A percentile compares a stretch with the other conserved stretches of the same genome.
Evolutionary conservation across 352 stramenopile species (phyloP).

Genomic region (Paralagenidium karlingii): DNA sequence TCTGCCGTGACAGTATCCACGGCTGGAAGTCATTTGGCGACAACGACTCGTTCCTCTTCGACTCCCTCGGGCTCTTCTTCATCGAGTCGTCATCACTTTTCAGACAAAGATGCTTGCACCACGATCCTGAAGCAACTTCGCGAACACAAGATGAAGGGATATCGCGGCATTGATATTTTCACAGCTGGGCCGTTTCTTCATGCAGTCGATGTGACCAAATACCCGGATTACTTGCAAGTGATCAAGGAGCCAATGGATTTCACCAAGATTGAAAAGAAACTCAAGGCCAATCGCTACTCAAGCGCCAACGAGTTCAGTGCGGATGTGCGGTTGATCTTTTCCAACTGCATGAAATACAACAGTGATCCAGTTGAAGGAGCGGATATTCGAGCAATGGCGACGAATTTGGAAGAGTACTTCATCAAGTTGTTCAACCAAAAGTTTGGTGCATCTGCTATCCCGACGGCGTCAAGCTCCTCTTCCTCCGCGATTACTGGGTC

Average conservation of each 20-base stretch:
- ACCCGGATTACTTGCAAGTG: conserved; percentile 69
- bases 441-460: conserved; percentile 15
- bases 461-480: not conserved
- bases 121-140: conserved; percentile 60
- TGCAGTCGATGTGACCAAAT: conserved; percentile 78
- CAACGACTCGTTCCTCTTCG: too few relatives aligned
- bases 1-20: not conserved
- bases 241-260: conserved; percentile 81
- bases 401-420: conserved; percentile 70
- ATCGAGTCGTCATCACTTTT: conserved; percentile 12
- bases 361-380: conserved; percentile 74
- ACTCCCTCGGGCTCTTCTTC: too few relatives aligned
- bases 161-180: conserved; percentile 66
- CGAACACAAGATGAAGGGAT: conserved; percentile 78
- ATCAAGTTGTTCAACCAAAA: conserved; percentile 59
- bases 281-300: conserved; percentile 72
- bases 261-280: conserved; percentile 75
- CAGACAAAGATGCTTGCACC: conserved; percentile 48
- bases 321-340: conserved; percentile 81
- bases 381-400: conserved; percentile 80
- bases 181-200: conserved; percentile 72
- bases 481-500: too few relatives aligned
- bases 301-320: conserved; percentile 72
- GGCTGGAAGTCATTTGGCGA: not conserved
- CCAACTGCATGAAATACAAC: conserved; percentile 85